phyloP scores from a whole-genome alignment of 768 basidiomycete genomes.

The Collybiopsis luxurians region DNA sequence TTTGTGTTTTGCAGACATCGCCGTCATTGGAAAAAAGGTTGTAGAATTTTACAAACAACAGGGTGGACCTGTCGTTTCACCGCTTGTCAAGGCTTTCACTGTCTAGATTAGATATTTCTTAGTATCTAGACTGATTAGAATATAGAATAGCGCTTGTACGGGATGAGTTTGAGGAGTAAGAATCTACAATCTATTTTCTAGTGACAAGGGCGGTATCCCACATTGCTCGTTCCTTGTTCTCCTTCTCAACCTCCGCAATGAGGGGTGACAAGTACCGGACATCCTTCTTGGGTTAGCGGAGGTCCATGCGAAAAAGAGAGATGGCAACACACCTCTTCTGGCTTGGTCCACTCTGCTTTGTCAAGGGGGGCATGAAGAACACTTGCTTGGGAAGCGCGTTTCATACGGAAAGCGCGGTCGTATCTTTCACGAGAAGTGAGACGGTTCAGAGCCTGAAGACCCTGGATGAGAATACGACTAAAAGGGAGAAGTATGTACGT shows the following conservation, averaged over 20 bases:
- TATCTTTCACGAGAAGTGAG: slow-evolving; percentile 77
- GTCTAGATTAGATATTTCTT: background rate
- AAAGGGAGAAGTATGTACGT: slow-evolving; percentile 16
- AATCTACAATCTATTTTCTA: slow-evolving; percentile 49
- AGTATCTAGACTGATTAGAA: no score
- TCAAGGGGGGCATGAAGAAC: slow-evolving; percentile 78
- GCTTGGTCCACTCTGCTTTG: slow-evolving; percentile 75
- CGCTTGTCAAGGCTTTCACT: slow-evolving; percentile 67
- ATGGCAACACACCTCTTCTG: slow-evolving; percentile 60
- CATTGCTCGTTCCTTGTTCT: slow-evolving; percentile 69
- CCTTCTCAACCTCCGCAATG: slow-evolving; percentile 67
- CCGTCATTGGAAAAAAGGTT: slow-evolving; percentile 80
- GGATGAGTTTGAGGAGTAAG: background rate
- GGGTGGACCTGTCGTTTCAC: slow-evolving; percentile 70
- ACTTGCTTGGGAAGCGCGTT: slow-evolving; percentile 76
- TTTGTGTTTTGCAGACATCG: slow-evolving; percentile 54
- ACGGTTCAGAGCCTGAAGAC: slow-evolving; percentile 72
- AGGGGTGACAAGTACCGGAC: slow-evolving; percentile 83
- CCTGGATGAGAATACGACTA: background rate
- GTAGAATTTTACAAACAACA: slow-evolving; percentile 83
- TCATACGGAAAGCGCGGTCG: slow-evolving; percentile 89
- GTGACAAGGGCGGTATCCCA: slow-evolving; percentile 81
- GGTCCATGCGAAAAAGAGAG: background rate
- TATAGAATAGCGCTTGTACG: no score
- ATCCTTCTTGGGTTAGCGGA: slow-evolving; percentile 53